Base-by-base conservation (phyloP, 352 stramenopile genomes). In the Sclerospora graminicola region DNA sequence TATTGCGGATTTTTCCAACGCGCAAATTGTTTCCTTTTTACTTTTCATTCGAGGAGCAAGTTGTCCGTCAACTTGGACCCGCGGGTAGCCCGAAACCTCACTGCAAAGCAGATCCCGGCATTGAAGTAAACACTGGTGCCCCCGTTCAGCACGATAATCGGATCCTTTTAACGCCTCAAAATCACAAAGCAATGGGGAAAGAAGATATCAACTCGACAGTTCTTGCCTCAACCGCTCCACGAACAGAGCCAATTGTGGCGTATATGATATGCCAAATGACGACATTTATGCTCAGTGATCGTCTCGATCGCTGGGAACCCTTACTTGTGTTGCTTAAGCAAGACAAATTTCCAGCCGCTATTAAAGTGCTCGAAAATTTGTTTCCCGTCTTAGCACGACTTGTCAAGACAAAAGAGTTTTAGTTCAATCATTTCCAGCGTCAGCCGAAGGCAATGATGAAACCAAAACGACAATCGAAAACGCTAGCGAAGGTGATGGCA, bases 251-350 rank as follows among this genome's bases (percentile, higher is more conserved):
- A 11, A 90, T 93, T 44, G 81, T 93, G 4, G 76, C 80, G 2
- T 93, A 93, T 50, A 58, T 84, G 3, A 70, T 93, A n/a, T 90
- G 78, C 26, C 81, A 93, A 50, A 66, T 82, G 36, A 82, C 75
- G 29, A 82, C 69, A 1, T 87, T 87, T 32, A 35, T 93, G 24
- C 89, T 72, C 42, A 80, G 52, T 13, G 67, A 83, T 36, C 57
- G 75, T 2, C 69, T 93, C 15, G 81, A 93, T 60, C 76, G 80
- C n/a, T 93, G 76, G 76, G 79, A 89, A 29, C 81, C 81, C 1
- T 54, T 93, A 20, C 41, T 93, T 1, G 60, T 87, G 3, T 48
- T 93, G 26, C 44, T 93, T 0, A 87, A 89, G 51, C 64, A 72
- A 23, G 60, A 68, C 0, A 38, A 73, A 11, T 89, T 84, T 32